Evolutionary conservation across 768 basidiomycete species (phyloP).

Genomic region (Lentinula aciculospora): DNA sequence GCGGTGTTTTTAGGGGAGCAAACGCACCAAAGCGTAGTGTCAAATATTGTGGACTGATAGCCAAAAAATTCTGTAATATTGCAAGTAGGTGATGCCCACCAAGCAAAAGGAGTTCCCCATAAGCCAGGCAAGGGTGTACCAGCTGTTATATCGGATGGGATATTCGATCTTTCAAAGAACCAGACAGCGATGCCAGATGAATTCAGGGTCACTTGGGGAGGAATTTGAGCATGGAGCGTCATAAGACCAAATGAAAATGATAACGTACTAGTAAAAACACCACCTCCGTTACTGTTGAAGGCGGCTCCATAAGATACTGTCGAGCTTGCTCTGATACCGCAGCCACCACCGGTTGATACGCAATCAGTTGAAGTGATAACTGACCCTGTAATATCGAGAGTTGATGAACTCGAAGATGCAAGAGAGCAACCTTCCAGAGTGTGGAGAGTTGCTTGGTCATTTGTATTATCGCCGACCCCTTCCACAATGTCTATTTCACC

Average conservation of each 20-base stretch:
- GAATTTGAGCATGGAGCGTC: background rate
- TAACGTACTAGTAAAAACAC: constrained; percentile 82
- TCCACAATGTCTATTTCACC: constrained; percentile 76
- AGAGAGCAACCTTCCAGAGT: constrained; percentile 68
- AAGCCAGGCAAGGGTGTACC: constrained; percentile 62
- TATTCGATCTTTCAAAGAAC: constrained; percentile 74
- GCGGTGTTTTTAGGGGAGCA: constrained; percentile 3
- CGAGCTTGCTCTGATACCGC: constrained; percentile 63
- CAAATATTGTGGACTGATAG: constrained; percentile 73
- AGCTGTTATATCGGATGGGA: constrained; percentile 71
- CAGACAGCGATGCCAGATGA: constrained; percentile 68
- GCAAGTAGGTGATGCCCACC: constrained; percentile 73
- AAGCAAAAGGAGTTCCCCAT: constrained; percentile 78
- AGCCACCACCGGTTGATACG: constrained; percentile 67
- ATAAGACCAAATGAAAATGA: constrained; percentile 10
- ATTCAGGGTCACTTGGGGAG: constrained; percentile 65
- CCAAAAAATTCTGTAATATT: constrained; percentile 76
- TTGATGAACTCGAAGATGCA: constrained; percentile 36
- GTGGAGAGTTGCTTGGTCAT: constrained; percentile 72
- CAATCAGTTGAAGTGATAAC: constrained; percentile 69
- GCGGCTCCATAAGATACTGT: constrained; percentile 67
- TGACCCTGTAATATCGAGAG: constrained; percentile 55
- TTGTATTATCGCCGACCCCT: constrained; percentile 76
- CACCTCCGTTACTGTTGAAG: constrained; percentile 80
- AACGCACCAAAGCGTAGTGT: constrained; percentile 77